Evolutionary conservation across 139 green algal genomes (phyloP).

Genomic region (Pleodorina starrii): DNA sequence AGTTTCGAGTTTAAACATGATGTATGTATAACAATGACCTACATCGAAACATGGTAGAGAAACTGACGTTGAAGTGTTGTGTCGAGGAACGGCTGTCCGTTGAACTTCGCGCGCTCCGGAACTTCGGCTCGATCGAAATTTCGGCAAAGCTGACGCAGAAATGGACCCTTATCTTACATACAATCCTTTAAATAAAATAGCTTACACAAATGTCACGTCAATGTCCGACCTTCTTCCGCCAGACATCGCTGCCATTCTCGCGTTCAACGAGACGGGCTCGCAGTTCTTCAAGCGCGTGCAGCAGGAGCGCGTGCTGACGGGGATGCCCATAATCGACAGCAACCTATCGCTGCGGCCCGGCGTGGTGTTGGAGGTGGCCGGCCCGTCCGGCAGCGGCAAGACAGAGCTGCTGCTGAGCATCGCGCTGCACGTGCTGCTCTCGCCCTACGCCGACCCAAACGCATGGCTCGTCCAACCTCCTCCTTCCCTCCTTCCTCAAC

Average conservation of each 20-base stretch:
- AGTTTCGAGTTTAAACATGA: no score
- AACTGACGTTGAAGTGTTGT: no score
- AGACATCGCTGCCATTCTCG: slow-evolving; percentile 14
- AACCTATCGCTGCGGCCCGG: slow-evolving; percentile 30
- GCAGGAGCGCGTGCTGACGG: slow-evolving; percentile 12
- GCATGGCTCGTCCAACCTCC: neutral
- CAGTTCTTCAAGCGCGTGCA: slow-evolving; percentile 39
- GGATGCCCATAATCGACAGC: slow-evolving; percentile 5
- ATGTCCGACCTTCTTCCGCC: neutral
- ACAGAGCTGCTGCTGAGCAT: slow-evolving; percentile 41
- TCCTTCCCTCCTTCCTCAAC: neutral
- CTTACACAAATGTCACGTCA: neutral
- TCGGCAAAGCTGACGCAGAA: no score
- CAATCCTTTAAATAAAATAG: neutral
- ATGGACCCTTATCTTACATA: no score
- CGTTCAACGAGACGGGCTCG: slow-evolving; percentile 38
- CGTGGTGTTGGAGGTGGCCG: slow-evolving; percentile 33
- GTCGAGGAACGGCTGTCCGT: no score
- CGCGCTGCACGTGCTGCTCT: slow-evolving; percentile 4
- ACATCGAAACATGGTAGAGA: no score
- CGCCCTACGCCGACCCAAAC: neutral
- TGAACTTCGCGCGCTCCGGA: no score
- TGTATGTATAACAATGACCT: no score
- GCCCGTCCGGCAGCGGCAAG: slow-evolving; percentile 40
- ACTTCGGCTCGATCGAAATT: no score